Evolutionary conservation across 164 flowering plant genomes (phyloP), one percentile per base, ranked within the genome.

Genomic region (Chloranthus sessilifolius): DNA sequence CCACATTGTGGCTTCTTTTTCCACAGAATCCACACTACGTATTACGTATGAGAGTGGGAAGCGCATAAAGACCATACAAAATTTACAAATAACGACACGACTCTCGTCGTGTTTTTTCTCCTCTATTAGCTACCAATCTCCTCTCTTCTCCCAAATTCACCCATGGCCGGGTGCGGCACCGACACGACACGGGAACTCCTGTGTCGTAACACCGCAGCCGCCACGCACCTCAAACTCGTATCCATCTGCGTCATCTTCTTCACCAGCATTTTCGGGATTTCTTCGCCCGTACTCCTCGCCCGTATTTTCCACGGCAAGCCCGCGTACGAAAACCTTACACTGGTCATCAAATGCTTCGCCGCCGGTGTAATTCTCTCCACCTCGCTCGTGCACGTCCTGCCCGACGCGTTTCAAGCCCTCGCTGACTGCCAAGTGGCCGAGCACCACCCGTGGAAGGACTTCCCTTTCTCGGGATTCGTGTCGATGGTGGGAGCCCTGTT

Each of bases 291-390:
- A 2, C 5, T 78, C 9, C 76, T 84, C 4, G 81, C 94, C 1
- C 71, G 76, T 0, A 26, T 48, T 1, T 80, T 84, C 56, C 81
- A 75, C 5, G 81, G 81, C 25, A 72, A 73, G 25, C 75, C 85
- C 10, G 17, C 26, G 1, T 78, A 79, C 66, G 79, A 76, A 49
- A 72, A 69, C 41, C 75, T 72, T 1, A 40, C 61, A 0, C 65
- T 81, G 0, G 5, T 76, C n/a, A 78, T 84, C 70, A 84, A 84
- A 65, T 81, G 88, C 74, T 84, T 81, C 69, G 94, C 94, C 7
- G 94, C 94, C 23, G 94, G 94, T 1, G 94, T 84, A 2, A 81
- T 84, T 24, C 78, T 84, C 37, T 74, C 88, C 40, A 84, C 92
- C 40, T 79, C 88, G 8, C 75, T 84, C 16, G 88, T 84, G 50